phyloP scores from a whole-genome alignment of 2,329 filamentous ascomycete genomes.

The Herpomyces periplanetae region DNA sequence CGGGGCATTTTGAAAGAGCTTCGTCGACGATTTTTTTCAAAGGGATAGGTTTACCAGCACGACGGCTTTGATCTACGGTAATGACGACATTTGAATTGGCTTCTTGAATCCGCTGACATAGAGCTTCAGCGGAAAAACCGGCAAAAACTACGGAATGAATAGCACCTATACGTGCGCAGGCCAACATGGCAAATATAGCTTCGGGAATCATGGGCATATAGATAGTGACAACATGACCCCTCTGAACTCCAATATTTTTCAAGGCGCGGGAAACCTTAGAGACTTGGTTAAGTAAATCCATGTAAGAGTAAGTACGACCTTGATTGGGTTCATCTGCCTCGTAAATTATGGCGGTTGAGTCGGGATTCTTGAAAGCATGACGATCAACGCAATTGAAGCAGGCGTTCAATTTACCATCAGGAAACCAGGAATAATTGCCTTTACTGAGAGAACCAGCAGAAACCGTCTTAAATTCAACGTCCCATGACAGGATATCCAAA shows the following conservation, averaged over 20 bases:
- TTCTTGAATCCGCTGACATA: constrained; percentile 74
- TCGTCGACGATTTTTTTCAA: constrained; percentile 99
- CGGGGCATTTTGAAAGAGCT: constrained; percentile 73
- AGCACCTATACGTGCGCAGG: constrained; percentile 63
- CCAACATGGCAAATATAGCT: constrained; percentile 58
- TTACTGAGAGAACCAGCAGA: constrained; percentile 29
- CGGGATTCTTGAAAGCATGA: constrained; percentile 69
- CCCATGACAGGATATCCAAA: constrained; percentile 61
- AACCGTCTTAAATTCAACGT: constrained; percentile 64
- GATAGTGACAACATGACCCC: constrained; percentile 83
- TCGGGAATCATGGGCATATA: constrained; percentile 98
- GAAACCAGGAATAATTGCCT: constrained; percentile 74
- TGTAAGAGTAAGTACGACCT: constrained; percentile 62
- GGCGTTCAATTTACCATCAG: constrained; percentile 70
- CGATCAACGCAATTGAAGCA: constrained; percentile 92
- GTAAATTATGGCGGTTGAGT: constrained; percentile 89
- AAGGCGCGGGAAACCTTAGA: constrained; percentile 52
- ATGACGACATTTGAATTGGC: constrained; percentile 73
- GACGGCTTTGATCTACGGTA: constrained; percentile 86
- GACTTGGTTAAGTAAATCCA: constrained; percentile 67
- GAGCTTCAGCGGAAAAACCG: constrained; percentile 79
- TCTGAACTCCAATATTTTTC: constrained; percentile 79
- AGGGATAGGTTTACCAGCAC: constrained; percentile 78
- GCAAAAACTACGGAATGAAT: constrained; percentile 93
- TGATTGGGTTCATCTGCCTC: constrained; percentile 68